Percentiles rank a stretch among this genome's conserved stretches.
These are phyloP conservation scores for Bisporella sp. DNA, from an alignment of 2,329 filamentous ascomycete species.

Conservation along the genomic window DNA sequence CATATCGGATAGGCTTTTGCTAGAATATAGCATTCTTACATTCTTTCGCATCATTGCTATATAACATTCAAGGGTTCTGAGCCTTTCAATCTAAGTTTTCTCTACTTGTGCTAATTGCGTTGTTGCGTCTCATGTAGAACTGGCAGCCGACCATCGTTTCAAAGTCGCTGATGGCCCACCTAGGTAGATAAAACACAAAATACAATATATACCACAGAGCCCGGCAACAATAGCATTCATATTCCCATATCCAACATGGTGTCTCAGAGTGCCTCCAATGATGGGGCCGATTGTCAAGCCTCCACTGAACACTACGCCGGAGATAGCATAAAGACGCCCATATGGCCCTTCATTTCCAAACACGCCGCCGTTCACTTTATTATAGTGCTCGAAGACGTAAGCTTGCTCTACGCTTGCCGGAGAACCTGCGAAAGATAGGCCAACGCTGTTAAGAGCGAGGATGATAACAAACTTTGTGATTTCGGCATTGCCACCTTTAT, in stretches of 20 bases:
- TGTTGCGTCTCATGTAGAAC: no score
- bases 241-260: slow-evolving; percentile 47
- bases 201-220: slow-evolving; percentile 14
- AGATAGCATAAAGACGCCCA: slow-evolving; percentile 59
- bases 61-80: no score
- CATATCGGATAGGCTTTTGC: no score
- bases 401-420: slow-evolving; percentile 51
- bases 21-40: no score
- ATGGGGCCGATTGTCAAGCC: slow-evolving; percentile 55
- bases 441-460: slow-evolving; percentile 41
- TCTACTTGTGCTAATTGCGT: no score
- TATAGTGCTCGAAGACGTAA: slow-evolving; percentile 46
- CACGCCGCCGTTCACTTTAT: slow-evolving; percentile 44
- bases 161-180: background rate
- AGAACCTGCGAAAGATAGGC: slow-evolving; percentile 45
- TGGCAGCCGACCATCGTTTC: background rate
- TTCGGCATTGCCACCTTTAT: slow-evolving; percentile 31
- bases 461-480: slow-evolving; percentile 39
- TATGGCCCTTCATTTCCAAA: slow-evolving; percentile 53
- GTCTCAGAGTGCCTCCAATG: slow-evolving; percentile 43
- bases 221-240: slow-evolving; percentile 33
- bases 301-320: slow-evolving; percentile 51
- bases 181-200: slow-evolving; percentile 12
- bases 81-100: no score
- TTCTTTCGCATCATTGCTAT: no score